Conservation (phyloP, 1,284 basidiomycete genomes). For the Melampsora americana region DNA sequence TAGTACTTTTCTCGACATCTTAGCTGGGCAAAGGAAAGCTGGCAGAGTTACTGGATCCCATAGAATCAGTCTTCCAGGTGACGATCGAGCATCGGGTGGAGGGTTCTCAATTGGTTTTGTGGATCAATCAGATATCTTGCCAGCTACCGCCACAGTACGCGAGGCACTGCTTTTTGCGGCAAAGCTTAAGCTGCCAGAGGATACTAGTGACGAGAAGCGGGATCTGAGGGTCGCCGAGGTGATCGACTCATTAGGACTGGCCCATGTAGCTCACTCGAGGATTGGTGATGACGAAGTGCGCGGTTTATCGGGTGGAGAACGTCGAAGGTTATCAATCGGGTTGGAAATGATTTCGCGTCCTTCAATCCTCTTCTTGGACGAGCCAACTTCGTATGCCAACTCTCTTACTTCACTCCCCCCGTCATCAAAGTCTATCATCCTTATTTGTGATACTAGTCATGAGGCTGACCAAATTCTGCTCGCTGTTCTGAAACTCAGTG, state of each 20-base stretch:
- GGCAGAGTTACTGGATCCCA: slow-evolving; percentile 64
- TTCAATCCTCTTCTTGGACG: slow-evolving; percentile 64
- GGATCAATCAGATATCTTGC: slow-evolving; percentile 69
- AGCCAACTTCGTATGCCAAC: slow-evolving; percentile 59
- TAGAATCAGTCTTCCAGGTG: slow-evolving; percentile 59
- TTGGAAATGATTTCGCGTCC: slow-evolving; percentile 65
- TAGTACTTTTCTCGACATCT: slow-evolving; percentile 71
- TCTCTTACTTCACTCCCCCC: not conserved
- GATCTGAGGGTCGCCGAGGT: slow-evolving; percentile 65
- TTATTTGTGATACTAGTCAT: slow-evolving; percentile 14
- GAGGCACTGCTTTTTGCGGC: slow-evolving; percentile 82
- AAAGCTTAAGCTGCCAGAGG: slow-evolving; percentile 74
- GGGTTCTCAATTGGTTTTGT: slow-evolving; percentile 22
- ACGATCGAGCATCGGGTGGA: slow-evolving; percentile 46
- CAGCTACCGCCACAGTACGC: slow-evolving; percentile 71
- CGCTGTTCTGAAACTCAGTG: slow-evolving; percentile 53
- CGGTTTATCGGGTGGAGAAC: slow-evolving; percentile 69
- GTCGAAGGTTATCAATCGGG: slow-evolving; percentile 68
- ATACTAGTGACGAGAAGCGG: slow-evolving; percentile 66
- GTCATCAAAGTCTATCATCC: not conserved
- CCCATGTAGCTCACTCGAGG: slow-evolving; percentile 66
- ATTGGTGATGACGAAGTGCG: slow-evolving; percentile 67
- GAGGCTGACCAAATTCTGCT: slow-evolving; percentile 3
- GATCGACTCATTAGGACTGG: slow-evolving; percentile 71
- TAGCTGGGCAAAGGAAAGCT: slow-evolving; percentile 71